Evolutionary conservation across 257 asterid genomes (phyloP).

Genomic region (Penstemon newberryi): DNA sequence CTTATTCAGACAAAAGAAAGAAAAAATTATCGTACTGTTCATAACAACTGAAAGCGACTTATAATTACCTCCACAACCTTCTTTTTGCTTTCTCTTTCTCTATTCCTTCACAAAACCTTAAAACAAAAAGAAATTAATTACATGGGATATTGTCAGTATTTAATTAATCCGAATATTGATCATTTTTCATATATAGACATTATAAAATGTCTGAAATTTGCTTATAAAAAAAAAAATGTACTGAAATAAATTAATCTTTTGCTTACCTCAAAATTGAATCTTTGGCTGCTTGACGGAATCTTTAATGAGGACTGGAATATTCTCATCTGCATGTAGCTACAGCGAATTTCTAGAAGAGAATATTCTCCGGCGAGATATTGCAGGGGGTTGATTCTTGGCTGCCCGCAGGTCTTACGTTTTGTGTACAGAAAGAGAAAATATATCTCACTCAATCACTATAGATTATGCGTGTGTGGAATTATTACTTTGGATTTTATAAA

Average conservation of each 20-base stretch:
- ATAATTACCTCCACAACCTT: slow-evolving; percentile 29
- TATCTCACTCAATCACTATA: not conserved
- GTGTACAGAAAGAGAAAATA: not conserved
- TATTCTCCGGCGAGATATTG: slow-evolving; percentile 34
- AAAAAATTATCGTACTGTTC: slow-evolving; percentile 32
- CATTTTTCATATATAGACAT: too few species aligned
- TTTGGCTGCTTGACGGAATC: slow-evolving; percentile 1
- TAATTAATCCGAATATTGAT: too few species aligned
- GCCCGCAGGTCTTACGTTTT: slow-evolving; percentile 36
- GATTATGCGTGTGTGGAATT: slow-evolving; percentile 12
- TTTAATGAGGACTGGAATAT: not conserved
- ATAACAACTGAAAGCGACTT: slow-evolving; percentile 49
- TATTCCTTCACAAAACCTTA: slow-evolving; percentile 23
- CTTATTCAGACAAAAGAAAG: slow-evolving; percentile 45
- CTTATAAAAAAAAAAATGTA: too few species aligned
- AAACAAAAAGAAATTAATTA: not conserved
- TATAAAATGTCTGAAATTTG: too few species aligned
- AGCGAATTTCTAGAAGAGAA: not conserved
- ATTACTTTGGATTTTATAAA: not conserved
- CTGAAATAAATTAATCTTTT: too few species aligned
- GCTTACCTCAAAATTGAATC: slow-evolving; percentile 32
- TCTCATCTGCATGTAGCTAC: slow-evolving; percentile 30
- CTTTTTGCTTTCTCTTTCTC: slow-evolving; percentile 26
- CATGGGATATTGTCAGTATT: too few species aligned
- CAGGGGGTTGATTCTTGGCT: slow-evolving; percentile 5